These are phyloP conservation scores for Phytophthora fragariaefolia DNA, from an alignment of 352 stramenopile species.

Conservation along the genomic window DNA sequence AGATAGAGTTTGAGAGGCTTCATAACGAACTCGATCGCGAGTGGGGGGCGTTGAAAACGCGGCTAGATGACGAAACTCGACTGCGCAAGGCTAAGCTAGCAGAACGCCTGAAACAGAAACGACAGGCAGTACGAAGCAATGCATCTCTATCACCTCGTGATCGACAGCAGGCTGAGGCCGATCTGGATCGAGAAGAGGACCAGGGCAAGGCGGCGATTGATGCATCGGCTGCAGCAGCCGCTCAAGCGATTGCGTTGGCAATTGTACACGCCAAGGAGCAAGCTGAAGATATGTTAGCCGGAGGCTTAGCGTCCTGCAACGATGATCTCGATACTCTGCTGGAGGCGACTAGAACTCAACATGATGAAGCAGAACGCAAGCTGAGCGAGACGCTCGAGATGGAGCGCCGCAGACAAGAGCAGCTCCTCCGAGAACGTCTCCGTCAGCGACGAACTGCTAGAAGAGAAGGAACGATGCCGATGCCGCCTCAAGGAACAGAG, in stretches of 20 bases:
- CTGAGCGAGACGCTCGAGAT: slow-evolving; percentile 28
- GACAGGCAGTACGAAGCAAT: slow-evolving; percentile 24
- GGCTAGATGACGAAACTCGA: slow-evolving; percentile 41
- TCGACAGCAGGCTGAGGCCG: slow-evolving; percentile 8
- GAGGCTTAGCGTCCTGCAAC: slow-evolving; percentile 12
- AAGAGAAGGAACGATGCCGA: slow-evolving; percentile 9
- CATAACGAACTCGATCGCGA: slow-evolving; percentile 44
- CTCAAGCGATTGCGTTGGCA: slow-evolving; percentile 20
- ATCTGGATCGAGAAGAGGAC: slow-evolving; percentile 33
- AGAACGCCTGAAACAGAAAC: slow-evolving; percentile 47
- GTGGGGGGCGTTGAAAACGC: slow-evolving; percentile 35
- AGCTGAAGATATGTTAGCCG: slow-evolving; percentile 20
- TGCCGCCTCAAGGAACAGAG: slow-evolving; percentile 15
- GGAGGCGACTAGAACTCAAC: slow-evolving; percentile 18
- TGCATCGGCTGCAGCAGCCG: slow-evolving; percentile 15
- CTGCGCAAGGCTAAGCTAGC: slow-evolving; percentile 40
- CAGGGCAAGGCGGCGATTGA: slow-evolving; percentile 24
- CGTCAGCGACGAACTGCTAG: slow-evolving; percentile 26
- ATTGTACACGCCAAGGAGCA: slow-evolving; percentile 19
- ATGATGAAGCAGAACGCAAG: slow-evolving; percentile 24
- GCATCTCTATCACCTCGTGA: slow-evolving; percentile 14
- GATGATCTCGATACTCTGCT: slow-evolving; percentile 34
- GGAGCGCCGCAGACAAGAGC: slow-evolving; percentile 42
- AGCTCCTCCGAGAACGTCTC: slow-evolving; percentile 36
- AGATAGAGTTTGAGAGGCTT: too few species aligned